Percentiles rank a stretch among this genome's conserved stretches.
phyloP scores from a whole-genome alignment of 495 filamentous ascomycete species.

The Aspergillus homomorphus region DNA sequence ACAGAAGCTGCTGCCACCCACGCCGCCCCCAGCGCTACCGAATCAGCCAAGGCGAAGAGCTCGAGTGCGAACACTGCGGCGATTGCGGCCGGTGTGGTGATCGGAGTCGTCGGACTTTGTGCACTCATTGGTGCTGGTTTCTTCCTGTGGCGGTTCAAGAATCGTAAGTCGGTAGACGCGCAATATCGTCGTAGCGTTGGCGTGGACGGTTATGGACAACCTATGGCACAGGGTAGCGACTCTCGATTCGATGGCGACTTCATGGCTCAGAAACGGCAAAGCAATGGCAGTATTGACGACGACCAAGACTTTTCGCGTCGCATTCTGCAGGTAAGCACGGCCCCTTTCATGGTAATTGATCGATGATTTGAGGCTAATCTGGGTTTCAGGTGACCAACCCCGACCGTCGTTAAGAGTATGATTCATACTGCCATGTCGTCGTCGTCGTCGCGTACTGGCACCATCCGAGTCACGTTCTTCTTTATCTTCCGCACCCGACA shows the following conservation, averaged over 20 bases:
- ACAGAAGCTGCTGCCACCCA: conserved; percentile 31
- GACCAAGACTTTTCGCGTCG: conserved; percentile 95
- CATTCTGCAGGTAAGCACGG: conserved; percentile 75
- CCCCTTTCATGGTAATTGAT: neutral
- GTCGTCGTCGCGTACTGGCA: conserved; percentile 4
- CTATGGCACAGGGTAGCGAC: conserved; percentile 60
- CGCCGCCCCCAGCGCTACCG: conserved; percentile 6
- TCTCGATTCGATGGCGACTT: conserved; percentile 81
- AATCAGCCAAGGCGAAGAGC: conserved; percentile 21
- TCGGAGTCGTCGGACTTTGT: conserved; percentile 70
- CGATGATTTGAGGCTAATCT: neutral
- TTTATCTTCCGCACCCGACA: conserved; percentile 4
- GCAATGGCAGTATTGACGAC: conserved; percentile 96
- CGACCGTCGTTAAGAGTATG: conserved; percentile 30
- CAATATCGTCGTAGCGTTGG: conserved; percentile 74
- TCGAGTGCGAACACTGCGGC: conserved; percentile 61
- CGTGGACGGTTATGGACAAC: conserved; percentile 65
- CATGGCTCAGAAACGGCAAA: conserved; percentile 83
- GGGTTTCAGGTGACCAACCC: conserved; percentile 48
- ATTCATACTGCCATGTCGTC: neutral
- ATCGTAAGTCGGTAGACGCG: conserved; percentile 69
- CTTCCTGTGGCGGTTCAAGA: conserved; percentile 72
- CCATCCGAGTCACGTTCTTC: conserved; percentile 13
- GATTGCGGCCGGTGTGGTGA: conserved; percentile 85
- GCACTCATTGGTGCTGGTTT: conserved; percentile 65